phyloP scores from a whole-genome alignment of 768 basidiomycete genomes.

The Tylopilus rubrobrunneus region DNA sequence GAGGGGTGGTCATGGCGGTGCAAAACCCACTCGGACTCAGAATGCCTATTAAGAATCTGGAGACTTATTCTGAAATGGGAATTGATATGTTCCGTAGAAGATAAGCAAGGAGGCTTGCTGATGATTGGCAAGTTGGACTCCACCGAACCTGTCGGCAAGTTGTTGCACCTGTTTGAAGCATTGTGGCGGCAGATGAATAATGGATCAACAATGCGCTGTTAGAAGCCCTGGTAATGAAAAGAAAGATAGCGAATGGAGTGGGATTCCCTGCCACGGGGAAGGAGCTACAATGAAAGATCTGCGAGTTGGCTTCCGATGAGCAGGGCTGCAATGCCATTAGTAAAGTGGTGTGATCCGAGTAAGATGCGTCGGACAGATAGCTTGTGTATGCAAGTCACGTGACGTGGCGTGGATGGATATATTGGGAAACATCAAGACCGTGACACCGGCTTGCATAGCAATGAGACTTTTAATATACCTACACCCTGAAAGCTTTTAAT shows the following conservation, averaged over 20 bases:
- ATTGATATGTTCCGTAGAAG: not conserved
- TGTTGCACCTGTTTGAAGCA: not conserved
- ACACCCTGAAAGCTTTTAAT: not conserved
- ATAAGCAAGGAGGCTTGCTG: not conserved
- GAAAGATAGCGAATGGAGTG: not conserved
- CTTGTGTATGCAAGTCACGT: not conserved
- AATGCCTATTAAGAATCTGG: not conserved
- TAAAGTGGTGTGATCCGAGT: not conserved
- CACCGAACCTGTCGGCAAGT: slow-evolving; percentile 9
- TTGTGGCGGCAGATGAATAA: not conserved
- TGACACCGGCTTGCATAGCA: not conserved
- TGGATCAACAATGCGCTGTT: not conserved
- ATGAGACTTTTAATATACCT: not conserved
- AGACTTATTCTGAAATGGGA: not conserved
- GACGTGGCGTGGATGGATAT: not conserved
- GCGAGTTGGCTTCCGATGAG: not conserved
- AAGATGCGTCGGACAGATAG: not conserved
- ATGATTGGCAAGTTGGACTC: slow-evolving; percentile 3
- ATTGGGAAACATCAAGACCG: no score
- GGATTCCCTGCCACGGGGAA: not conserved
- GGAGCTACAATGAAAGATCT: not conserved
- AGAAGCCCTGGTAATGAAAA: not conserved
- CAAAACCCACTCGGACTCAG: not conserved
- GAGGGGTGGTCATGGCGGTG: not conserved
- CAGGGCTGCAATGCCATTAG: no score